Conservation (phyloP, 495 filamentous ascomycete species). For the Penicillium crystallinum region DNA sequence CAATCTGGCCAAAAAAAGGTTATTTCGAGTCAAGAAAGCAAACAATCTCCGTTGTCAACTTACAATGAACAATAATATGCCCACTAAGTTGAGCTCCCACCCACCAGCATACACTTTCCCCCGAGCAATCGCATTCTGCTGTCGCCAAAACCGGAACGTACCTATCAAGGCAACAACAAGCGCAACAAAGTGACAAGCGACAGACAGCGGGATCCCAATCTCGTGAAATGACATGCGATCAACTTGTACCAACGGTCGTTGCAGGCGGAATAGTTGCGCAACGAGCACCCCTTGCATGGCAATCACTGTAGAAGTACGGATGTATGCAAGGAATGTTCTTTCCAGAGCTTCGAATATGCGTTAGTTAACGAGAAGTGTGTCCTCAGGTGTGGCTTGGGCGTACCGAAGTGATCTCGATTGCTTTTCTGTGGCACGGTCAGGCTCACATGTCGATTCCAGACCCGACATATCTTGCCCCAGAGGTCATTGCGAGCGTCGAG, state of each 20-base stretch:
- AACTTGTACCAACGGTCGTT: constrained; percentile 36
- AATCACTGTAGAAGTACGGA: constrained; percentile 65
- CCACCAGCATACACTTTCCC: constrained; percentile 64
- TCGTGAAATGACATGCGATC: constrained; percentile 52
- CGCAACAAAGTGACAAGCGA: constrained; percentile 52
- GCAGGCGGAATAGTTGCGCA: constrained; percentile 66
- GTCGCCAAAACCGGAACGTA: constrained; percentile 61
- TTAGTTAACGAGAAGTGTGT: not conserved
- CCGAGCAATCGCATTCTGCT: constrained; percentile 60
- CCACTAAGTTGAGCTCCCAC: constrained; percentile 59
- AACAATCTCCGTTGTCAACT: constrained; percentile 19
- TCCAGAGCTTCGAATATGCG: constrained; percentile 55
- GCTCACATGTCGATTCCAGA: constrained; percentile 40
- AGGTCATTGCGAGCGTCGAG: constrained; percentile 19
- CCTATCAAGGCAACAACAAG: constrained; percentile 54
- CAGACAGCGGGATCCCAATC: constrained; percentile 61
- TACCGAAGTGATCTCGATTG: constrained; percentile 45
- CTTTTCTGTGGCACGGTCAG: constrained; percentile 39
- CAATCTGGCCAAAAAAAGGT: constrained; percentile 14
- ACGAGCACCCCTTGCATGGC: constrained; percentile 62
- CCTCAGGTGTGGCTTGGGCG: not conserved
- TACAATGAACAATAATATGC: constrained; percentile 44
- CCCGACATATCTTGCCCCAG: constrained; percentile 23
- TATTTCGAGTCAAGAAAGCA: not conserved
- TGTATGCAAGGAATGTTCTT: constrained; percentile 72